Base-by-base conservation (phyloP, 2,329 filamentous ascomycete genomes). In the Sarocladium strictum region DNA sequence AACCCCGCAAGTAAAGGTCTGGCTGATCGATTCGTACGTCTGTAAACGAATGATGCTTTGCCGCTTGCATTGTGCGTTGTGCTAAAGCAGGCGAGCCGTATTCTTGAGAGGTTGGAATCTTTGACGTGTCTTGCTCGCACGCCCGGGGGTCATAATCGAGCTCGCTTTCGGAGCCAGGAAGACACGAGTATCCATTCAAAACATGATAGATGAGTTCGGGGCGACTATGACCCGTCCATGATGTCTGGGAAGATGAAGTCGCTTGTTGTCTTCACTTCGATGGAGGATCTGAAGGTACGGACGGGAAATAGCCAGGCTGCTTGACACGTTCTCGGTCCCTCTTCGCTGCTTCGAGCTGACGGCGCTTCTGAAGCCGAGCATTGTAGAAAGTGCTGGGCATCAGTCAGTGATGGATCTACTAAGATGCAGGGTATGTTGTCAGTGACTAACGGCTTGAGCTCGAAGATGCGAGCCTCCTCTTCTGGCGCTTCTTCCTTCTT, bases 291-390 rank as follows among this genome's bases (percentile, higher is more conserved):
- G 82, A 87, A 2, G 93, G 93, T 1, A 94, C 90, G 40, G 89
- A 87, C 1, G 94, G 94, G 64, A 97, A 97, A 56, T 87, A 82
- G 24, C 79, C 81, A 1, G 90, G 89, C 64, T 91, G 87, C 58
- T 83, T 86, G 57, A 96, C 69, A 43, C 90, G 83, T 67, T 97
- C 90, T 41, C 86, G 83, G 64, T 93, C 94, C 53, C 88, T 79
- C 69, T 85, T 95, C 11, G 90, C 87, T 3, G 66, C 63, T 41
- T 72, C 72, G 1, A 62, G 63, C 37, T 73, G 69, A 12, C 71
- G 64, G 65, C 91, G 86, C 65, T 87, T 87, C 66, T 90, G 84
- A 52, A 96, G 67, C 15, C 94, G 84, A 73, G 91, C 89, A 62
- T 93, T 87, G 66, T 90, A 95, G 70, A 99, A 96, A 24, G 84